These are phyloP conservation scores for Scedosporium boydii DNA, from an alignment of 2,329 filamentous ascomycete genomes.

Conservation along the genomic window DNA sequence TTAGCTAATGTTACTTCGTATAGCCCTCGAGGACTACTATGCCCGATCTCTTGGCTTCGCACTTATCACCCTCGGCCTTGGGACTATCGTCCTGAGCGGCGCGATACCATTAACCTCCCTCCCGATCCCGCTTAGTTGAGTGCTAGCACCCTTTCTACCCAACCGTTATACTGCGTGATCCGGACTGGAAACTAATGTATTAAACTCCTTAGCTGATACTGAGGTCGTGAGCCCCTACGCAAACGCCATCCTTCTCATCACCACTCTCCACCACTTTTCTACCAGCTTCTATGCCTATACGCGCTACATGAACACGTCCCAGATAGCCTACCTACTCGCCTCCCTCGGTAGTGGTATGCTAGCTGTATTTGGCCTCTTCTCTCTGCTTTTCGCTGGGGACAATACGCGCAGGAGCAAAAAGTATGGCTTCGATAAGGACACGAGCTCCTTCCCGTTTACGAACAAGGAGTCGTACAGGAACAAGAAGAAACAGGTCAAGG, in stretches of 20 bases:
- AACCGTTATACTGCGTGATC: background rate
- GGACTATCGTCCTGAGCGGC: slow-evolving; percentile 61
- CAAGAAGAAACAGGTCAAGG: slow-evolving; percentile 27
- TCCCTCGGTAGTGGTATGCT: slow-evolving; percentile 47
- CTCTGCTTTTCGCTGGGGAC: slow-evolving; percentile 27
- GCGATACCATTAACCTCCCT: slow-evolving; percentile 54
- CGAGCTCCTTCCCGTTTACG: slow-evolving; percentile 28
- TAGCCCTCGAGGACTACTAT: slow-evolving; percentile 63
- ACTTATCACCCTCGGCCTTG: slow-evolving; percentile 52
- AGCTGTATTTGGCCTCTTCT: slow-evolving; percentile 40
- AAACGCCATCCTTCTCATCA: slow-evolving; percentile 55
- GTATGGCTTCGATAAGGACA: slow-evolving; percentile 27
- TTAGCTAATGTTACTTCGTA: slow-evolving; percentile 1
- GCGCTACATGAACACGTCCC: slow-evolving; percentile 47
- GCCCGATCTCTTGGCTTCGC: slow-evolving; percentile 60
- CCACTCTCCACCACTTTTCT: slow-evolving; percentile 54
- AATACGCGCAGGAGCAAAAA: slow-evolving; percentile 25
- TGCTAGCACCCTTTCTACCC: too few relatives aligned
- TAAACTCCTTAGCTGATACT: background rate
- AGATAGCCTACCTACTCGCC: slow-evolving; percentile 51
- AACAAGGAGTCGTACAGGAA: slow-evolving; percentile 25
- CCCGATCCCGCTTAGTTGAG: slow-evolving; percentile 23
- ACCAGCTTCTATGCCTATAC: slow-evolving; percentile 60
- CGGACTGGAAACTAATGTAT: slow-evolving; percentile 2
- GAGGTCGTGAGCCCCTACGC: slow-evolving; percentile 51